Conservation (phyloP, 1,139 yeast species). For the Candida buenavistaensis region DNA sequence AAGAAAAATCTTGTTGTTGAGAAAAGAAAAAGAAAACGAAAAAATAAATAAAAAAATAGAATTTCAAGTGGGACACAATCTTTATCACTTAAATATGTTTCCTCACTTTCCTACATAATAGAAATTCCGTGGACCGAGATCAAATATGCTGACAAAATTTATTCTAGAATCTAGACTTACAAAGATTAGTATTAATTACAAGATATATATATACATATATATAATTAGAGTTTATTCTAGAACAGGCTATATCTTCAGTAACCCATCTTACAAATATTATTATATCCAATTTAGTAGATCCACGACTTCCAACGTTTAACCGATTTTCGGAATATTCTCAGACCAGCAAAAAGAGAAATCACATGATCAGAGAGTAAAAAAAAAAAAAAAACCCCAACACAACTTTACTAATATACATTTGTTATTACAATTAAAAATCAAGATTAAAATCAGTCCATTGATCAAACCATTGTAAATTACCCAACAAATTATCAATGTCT, state of each 20-base stretch:
- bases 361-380: not conserved
- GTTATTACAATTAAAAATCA: constrained; percentile 16
- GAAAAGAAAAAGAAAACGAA: not conserved
- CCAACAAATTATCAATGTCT: constrained; percentile 33
- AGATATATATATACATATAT: too few relatives aligned
- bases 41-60: not conserved
- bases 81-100: too few relatives aligned
- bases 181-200: too few relatives aligned
- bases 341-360: too few relatives aligned
- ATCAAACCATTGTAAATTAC: constrained; percentile 58
- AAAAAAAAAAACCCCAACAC: not conserved
- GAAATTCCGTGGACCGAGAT: not conserved
- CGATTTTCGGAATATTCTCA: too few relatives aligned
- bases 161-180: constrained; percentile 1
- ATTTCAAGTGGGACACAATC: constrained; percentile 2
- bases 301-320: too few relatives aligned
- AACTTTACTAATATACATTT: too few relatives aligned
- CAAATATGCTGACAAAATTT: constrained; percentile 2
- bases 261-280: too few relatives aligned
- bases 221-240: too few relatives aligned
- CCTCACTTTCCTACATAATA: not conserved
- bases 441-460: constrained; percentile 43
- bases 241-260: too few relatives aligned
- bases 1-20: too few relatives aligned
- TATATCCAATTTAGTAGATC: too few relatives aligned